phyloP scores from a whole-genome alignment of 1,284 basidiomycete species.

The Naganishia liquefaciens region DNA sequence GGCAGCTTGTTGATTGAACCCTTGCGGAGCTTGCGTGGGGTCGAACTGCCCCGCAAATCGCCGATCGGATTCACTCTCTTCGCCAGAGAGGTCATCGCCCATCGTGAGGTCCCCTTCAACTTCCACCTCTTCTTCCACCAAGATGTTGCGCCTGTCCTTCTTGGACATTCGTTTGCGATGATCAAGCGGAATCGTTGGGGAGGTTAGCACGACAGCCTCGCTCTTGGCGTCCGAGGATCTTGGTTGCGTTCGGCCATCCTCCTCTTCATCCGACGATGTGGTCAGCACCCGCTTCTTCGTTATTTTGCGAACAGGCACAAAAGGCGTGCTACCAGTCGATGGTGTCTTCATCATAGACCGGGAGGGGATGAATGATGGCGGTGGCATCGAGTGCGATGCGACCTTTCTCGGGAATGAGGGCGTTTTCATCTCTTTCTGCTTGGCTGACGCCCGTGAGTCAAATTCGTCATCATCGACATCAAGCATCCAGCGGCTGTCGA shows the following conservation, averaged over 20 bases:
- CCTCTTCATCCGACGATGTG: conserved; percentile 21
- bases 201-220: conserved; percentile 2
- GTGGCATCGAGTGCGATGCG: conserved; percentile 24
- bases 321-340: conserved; percentile 5
- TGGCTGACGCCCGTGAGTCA: conserved; percentile 9
- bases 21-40: conserved; percentile 55
- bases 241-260: neutral
- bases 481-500: conserved; percentile 33
- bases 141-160: conserved; percentile 7
- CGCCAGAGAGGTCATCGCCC: conserved; percentile 43
- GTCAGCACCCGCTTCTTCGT: conserved; percentile 11
- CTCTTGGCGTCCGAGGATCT: conserved; percentile 1
- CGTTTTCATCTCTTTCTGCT: neutral
- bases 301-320: conserved; percentile 6
- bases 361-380: conserved; percentile 15
- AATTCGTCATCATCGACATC: conserved; percentile 34
- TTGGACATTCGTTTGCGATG: neutral
- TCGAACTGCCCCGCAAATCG: conserved; percentile 53
- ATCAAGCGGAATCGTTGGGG: neutral
- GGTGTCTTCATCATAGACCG: conserved; percentile 11
- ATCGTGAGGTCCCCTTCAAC: conserved; percentile 46
- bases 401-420: conserved; percentile 6
- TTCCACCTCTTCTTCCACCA: conserved; percentile 43
- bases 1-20: conserved; percentile 52
- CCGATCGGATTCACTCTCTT: conserved; percentile 51